Base-by-base conservation (phyloP, 345 rosid species). In the Arabis hirsuta region DNA sequence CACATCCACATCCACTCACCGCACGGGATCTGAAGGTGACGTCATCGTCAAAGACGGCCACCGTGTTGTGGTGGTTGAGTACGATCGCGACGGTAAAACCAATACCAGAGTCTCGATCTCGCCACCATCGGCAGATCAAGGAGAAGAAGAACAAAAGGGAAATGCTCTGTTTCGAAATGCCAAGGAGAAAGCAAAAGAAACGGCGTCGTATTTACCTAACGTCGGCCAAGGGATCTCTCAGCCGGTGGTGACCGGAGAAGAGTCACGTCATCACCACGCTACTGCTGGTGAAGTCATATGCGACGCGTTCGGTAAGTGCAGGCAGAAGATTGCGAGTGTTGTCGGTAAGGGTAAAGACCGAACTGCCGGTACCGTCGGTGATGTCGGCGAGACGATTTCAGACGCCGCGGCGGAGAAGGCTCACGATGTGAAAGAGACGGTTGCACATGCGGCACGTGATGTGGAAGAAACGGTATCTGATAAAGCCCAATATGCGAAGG, bases 1-100 rank as follows among this genome's bases (percentile, higher is more conserved):
- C 39, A 22, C 85, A 1, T 55, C 57, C 56, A 53, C 12, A 29
- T 62, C 24, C 39, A 22, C 8, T 19, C 36, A 55, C 12, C 45
- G 6, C 34, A 63, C 42, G 3, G 6, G 16, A 8, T 36, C 58
- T 9, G 70, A 66, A 9, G 85, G 70, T 8, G 83, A 81, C 36
- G 87, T 86, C 13, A 82, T 87, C 20, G 80, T 88, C 11, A 88
- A 86, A 78, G 88, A 84, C 39, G 97, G 91, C 4, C 93, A 86
- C 51, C 78, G 83, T 12, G 82, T 84, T 3, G 81, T 91, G 5
- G 86, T 87, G 3, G 93, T 91, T 9, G 90, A 88, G 80, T 87
- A 74, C 53, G 96, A 90, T 9, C 67, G 86, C 41, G 71, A 78
- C 32, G 91, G 87, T 12, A 81, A 87, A 52, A 83, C 66, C 43